A percentile compares a stretch with the other conserved stretches of the same genome.
Conservation (phyloP, 352 stramenopile species). For the Globisporangium perplexum region DNA sequence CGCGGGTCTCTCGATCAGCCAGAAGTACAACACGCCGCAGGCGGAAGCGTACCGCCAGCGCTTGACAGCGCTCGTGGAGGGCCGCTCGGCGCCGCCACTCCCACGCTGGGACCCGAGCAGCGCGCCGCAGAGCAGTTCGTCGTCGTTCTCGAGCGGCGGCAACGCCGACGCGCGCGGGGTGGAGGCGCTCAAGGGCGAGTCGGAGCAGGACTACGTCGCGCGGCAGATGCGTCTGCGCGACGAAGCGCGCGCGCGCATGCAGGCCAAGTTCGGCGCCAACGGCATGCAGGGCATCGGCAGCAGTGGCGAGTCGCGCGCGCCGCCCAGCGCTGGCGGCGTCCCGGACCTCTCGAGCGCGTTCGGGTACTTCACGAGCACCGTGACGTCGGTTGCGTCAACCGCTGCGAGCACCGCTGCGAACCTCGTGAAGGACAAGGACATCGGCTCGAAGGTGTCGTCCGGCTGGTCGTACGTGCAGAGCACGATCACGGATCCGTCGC, state of each 20-base stretch:
- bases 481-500: slow-evolving; percentile 61
- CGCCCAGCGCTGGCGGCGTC: slow-evolving; percentile 27
- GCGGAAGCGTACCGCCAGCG: slow-evolving; percentile 65
- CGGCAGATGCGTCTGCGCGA: slow-evolving; percentile 67
- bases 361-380: slow-evolving; percentile 66
- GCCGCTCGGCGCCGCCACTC: slow-evolving; percentile 36
- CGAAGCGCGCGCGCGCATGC: slow-evolving; percentile 73
- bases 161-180: slow-evolving; percentile 56
- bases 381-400: slow-evolving; percentile 33
- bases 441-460: slow-evolving; percentile 72
- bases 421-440: slow-evolving; percentile 70
- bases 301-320: slow-evolving; percentile 49
- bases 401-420: slow-evolving; percentile 57
- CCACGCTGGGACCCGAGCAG: slow-evolving; percentile 59
- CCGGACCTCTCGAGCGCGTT: slow-evolving; percentile 64
- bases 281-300: slow-evolving; percentile 81
- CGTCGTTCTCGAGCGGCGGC: slow-evolving; percentile 27
- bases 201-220: slow-evolving; percentile 70
- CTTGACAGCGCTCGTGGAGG: slow-evolving; percentile 60
- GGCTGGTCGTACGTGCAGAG: slow-evolving; percentile 75
- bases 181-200: slow-evolving; percentile 78
- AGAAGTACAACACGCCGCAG: slow-evolving; percentile 85
- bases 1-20: slow-evolving; percentile 63
- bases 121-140: slow-evolving; percentile 17
- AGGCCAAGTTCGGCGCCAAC: slow-evolving; percentile 67